Percentiles rank a stretch among this genome's conserved stretches.
Evolutionary conservation across 257 asterid species (phyloP).

Genomic region (Solanum stenotomum): DNA sequence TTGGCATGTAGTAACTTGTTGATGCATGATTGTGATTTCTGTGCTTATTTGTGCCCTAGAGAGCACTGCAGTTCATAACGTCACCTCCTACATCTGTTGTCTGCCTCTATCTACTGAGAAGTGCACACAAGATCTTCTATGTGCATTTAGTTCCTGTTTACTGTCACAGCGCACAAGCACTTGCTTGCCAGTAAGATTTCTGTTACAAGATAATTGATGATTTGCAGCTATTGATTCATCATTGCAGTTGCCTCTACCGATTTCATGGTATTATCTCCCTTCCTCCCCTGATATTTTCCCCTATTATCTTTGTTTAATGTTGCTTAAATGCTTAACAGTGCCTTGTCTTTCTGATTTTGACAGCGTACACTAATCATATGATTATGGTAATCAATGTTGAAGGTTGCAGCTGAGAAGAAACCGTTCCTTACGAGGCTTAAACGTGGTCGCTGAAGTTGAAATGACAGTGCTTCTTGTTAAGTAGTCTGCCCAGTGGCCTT

Average conservation of each 20-base stretch:
- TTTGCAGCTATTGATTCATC: slow-evolving; percentile 6
- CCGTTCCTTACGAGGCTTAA: neutral
- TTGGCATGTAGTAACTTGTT: neutral
- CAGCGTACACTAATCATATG: neutral
- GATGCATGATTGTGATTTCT: neutral
- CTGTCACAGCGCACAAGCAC: neutral
- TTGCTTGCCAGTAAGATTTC: neutral
- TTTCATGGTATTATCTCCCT: neutral
- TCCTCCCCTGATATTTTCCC: neutral
- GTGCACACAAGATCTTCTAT: neutral
- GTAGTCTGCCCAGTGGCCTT: neutral
- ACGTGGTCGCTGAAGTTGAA: neutral
- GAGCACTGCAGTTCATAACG: neutral
- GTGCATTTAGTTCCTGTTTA: neutral
- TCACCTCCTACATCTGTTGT: neutral
- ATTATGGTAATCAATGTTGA: neutral
- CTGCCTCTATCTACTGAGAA: neutral
- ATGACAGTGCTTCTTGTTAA: neutral
- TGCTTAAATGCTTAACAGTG: too few relatives aligned
- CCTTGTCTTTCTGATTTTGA: neutral
- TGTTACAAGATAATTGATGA: neutral
- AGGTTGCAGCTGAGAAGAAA: neutral
- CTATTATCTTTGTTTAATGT: too few relatives aligned
- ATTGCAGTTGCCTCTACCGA: neutral
- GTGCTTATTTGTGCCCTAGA: neutral